Conservation (phyloP, 2,329 filamentous ascomycete species). For the Ophiostoma pallidulum region DNA sequence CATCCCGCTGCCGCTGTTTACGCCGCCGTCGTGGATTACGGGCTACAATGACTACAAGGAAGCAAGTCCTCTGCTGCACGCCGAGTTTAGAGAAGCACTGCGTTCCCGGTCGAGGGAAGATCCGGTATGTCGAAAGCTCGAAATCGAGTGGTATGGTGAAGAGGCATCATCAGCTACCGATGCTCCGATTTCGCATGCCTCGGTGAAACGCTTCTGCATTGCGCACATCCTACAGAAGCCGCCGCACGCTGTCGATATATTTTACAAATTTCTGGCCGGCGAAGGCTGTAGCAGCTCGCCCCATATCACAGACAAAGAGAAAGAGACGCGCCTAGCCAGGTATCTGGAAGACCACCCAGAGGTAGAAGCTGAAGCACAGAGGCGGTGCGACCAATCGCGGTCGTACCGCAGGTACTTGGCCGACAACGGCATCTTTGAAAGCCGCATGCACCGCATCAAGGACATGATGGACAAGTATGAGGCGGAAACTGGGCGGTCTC, state of each 20-base stretch:
- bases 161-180: too few species aligned
- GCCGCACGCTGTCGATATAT: slow-evolving; percentile 4
- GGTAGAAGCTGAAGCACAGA: neutral
- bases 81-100: slow-evolving; percentile 3
- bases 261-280: slow-evolving; percentile 5
- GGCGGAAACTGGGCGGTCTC: too few species aligned
- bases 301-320: neutral
- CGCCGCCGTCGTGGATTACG: slow-evolving; percentile 16
- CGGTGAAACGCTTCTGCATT: slow-evolving; percentile 1
- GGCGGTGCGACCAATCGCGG: neutral
- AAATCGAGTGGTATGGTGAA: slow-evolving; percentile 7
- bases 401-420: neutral
- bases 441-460: neutral
- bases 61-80: neutral
- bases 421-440: slow-evolving; percentile 3
- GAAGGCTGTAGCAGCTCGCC: too few species aligned
- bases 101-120: neutral
- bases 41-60: slow-evolving; percentile 7
- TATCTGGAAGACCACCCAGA: slow-evolving; percentile 1
- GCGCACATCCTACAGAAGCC: slow-evolving; percentile 6
- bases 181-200: neutral
- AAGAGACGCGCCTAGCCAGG: neutral
- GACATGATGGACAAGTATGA: neutral
- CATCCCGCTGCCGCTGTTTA: slow-evolving; percentile 12
- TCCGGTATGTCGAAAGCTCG: neutral